Evolutionary conservation across 352 stramenopile species (phyloP).

Genomic region (Phytopythium vexans): DNA sequence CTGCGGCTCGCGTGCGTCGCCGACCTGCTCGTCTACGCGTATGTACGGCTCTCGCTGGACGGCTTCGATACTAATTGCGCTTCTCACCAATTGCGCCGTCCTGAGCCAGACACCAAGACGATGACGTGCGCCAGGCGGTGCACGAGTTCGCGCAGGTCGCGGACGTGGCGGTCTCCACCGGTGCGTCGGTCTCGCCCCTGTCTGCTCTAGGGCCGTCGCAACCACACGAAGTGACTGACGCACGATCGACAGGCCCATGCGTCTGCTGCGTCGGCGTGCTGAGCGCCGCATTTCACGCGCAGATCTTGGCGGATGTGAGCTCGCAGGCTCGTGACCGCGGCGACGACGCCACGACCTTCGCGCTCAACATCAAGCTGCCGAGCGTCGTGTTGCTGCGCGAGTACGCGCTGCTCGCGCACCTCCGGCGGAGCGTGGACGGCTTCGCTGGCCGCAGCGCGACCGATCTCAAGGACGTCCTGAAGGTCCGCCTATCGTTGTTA

Average conservation of each 20-base stretch:
- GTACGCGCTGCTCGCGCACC: constrained; percentile 64
- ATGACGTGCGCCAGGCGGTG: constrained; percentile 23
- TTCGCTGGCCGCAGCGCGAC: constrained; percentile 37
- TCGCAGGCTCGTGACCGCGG: constrained; percentile 28
- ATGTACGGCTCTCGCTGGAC: constrained; percentile 7
- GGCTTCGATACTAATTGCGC: constrained; percentile 1
- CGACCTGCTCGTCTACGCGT: constrained; percentile 52
- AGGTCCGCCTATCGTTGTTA: constrained; percentile 27
- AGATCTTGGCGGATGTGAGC: constrained; percentile 39
- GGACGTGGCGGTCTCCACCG: neutral
- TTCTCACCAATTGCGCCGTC: constrained; percentile 3
- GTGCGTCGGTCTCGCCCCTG: neutral
- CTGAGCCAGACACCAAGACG: constrained; percentile 21
- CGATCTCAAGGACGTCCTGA: constrained; percentile 79
- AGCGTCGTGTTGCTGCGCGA: constrained; percentile 76
- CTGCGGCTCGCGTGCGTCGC: constrained; percentile 56
- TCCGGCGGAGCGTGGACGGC: constrained; percentile 28
- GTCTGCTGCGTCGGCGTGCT: constrained; percentile 70
- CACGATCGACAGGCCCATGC: constrained; percentile 30
- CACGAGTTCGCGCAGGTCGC: neutral
- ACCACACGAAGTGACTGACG: neutral
- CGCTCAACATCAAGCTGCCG: constrained; percentile 79
- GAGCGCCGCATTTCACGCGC: constrained; percentile 36
- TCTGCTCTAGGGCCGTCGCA: neutral
- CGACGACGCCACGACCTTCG: constrained; percentile 69